These are phyloP conservation scores for Lenzites betulinus DNA, from an alignment of 768 basidiomycete genomes.

Conservation along the genomic window DNA sequence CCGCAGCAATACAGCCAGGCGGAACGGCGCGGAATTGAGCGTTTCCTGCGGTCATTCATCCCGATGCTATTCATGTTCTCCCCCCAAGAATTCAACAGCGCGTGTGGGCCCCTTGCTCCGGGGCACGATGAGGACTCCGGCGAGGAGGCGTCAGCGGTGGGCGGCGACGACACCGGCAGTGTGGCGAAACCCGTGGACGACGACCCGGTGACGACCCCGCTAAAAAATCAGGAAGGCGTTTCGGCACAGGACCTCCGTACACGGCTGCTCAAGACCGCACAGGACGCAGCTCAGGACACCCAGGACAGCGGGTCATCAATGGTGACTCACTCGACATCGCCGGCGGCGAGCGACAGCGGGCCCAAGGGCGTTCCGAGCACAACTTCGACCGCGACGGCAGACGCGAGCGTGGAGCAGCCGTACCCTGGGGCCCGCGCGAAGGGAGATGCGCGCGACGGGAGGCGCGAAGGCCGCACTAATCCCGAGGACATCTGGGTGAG, in stretches of 20 bases:
- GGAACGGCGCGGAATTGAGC: constrained; percentile 84
- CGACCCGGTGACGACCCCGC: constrained; percentile 11
- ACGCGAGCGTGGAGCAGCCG: constrained; percentile 3
- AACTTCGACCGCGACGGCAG: neutral
- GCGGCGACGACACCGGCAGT: constrained; percentile 29
- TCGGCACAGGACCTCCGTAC: constrained; percentile 73
- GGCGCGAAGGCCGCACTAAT: constrained; percentile 26
- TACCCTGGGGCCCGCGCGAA: neutral
- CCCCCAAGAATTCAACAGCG: constrained; percentile 65
- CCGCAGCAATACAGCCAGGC: constrained; percentile 69
- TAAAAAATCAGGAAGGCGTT: constrained; percentile 45
- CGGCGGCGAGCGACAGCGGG: constrained; percentile 20
- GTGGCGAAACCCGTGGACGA: constrained; percentile 12
- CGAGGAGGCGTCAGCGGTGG: constrained; percentile 26
- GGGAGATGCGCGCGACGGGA: neutral
- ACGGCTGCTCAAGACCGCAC: constrained; percentile 75
- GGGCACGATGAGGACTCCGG: constrained; percentile 38
- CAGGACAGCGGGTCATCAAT: constrained; percentile 23
- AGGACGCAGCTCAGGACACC: constrained; percentile 46
- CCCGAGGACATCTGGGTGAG: constrained; percentile 62
- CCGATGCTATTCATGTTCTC: constrained; percentile 77
- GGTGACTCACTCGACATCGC: constrained; percentile 41
- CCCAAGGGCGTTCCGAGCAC: neutral
- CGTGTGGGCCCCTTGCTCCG: constrained; percentile 57
- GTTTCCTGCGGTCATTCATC: constrained; percentile 81